A percentile compares a stretch with the other conserved stretches of the same genome.
These are phyloP conservation scores for Triangularia setosa DNA, from an alignment of 2,329 filamentous ascomycete genomes.

Conservation along the genomic window DNA sequence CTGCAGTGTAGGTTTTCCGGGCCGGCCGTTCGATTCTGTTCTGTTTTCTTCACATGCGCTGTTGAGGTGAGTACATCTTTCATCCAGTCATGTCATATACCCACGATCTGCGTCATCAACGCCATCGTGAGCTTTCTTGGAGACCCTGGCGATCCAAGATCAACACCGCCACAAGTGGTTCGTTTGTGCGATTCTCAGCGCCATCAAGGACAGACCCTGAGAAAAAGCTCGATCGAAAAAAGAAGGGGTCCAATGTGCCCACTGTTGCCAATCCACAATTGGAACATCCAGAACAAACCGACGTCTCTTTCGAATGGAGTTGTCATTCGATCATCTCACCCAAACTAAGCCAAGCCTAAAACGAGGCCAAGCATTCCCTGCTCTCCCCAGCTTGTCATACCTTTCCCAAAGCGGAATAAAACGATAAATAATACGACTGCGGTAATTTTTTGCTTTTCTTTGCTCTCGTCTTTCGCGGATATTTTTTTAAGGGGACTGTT, in stretches of 20 bases:
- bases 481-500: not conserved
- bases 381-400: not conserved
- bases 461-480: not conserved
- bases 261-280: not conserved
- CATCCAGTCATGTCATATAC: not conserved
- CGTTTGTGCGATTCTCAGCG: not conserved
- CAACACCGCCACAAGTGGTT: not conserved
- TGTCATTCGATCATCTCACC: not conserved
- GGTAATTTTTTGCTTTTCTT: slow-evolving; percentile 18
- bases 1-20: not conserved
- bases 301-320: not conserved
- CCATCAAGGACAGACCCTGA: not conserved
- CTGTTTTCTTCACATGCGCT: not conserved
- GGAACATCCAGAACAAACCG: not conserved
- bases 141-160: not conserved
- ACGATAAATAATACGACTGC: slow-evolving; percentile 18
- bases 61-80: not conserved
- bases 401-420: not conserved
- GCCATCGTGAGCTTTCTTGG: not conserved
- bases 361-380: not conserved
- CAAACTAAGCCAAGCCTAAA: not conserved
- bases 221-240: not conserved
- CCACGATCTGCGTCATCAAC: not conserved
- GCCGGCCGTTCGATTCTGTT: not conserved
- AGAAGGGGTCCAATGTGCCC: not conserved